Evolutionary conservation across 495 filamentous ascomycete genomes (phyloP).

Genomic region (Neurospora tetraspora): DNA sequence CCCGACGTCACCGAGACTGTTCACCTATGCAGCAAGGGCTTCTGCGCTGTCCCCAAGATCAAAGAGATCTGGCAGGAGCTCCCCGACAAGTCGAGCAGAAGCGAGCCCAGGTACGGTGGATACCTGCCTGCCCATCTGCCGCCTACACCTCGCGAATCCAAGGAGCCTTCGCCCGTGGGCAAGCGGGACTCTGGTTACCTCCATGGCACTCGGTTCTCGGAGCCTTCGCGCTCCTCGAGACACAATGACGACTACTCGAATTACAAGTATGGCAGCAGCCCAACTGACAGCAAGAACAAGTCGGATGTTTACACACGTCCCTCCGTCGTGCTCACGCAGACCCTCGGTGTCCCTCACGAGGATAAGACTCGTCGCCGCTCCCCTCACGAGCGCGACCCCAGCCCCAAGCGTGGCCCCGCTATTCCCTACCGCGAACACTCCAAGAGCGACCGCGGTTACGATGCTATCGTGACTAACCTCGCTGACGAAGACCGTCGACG

Average conservation of each 20-base stretch:
- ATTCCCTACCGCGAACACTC: conserved; percentile 4
- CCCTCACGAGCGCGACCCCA: conserved; percentile 4
- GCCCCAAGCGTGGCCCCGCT: neutral
- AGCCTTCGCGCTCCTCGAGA: conserved; percentile 8
- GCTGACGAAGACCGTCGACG: neutral
- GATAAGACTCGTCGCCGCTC: conserved; percentile 2
- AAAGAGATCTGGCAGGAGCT: no score
- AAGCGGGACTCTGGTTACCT: conserved; percentile 24
- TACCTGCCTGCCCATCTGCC: conserved; percentile 20
- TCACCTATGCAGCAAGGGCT: neutral
- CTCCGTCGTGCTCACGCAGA: neutral
- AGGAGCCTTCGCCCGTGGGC: conserved; percentile 30
- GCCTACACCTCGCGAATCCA: conserved; percentile 26
- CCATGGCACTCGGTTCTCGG: conserved; percentile 19
- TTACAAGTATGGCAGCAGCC: neutral
- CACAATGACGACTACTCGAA: conserved; percentile 16
- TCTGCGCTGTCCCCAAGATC: no score
- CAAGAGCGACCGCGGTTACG: conserved; percentile 10
- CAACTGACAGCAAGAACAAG: neutral
- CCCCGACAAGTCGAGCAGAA: neutral
- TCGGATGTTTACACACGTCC: neutral
- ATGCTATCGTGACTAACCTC: neutral
- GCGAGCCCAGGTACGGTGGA: conserved; percentile 15
- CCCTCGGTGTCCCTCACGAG: neutral
- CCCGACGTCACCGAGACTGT: conserved; percentile 18